These are phyloP conservation scores for Cutaneotrichosporon cavernicola DNA, from an alignment of 1,284 basidiomycete species.

Conservation along the genomic window DNA sequence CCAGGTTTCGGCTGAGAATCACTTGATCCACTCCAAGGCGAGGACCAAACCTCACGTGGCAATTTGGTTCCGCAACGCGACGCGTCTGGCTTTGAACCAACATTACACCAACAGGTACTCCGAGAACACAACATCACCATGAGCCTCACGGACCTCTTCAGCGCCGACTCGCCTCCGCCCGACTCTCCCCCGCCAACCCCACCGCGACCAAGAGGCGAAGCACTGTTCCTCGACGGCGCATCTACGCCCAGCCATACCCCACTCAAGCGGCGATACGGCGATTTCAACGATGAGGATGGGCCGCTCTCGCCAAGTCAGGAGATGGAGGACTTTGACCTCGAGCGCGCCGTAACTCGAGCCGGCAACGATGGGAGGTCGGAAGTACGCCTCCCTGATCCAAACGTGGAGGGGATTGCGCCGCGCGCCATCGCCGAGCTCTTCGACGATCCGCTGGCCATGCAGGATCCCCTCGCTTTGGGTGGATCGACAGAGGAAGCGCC, in stretches of 20 bases:
- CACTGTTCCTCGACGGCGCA: slow-evolving; percentile 11
- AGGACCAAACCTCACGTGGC: not conserved
- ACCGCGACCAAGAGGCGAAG: not conserved
- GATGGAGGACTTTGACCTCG: not conserved
- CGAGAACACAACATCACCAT: slow-evolving; percentile 1
- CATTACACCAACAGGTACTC: slow-evolving; percentile 3
- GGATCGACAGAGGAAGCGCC: slow-evolving; percentile 38
- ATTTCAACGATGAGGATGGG: not conserved
- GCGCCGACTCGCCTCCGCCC: slow-evolving; percentile 31
- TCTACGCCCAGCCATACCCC: not conserved
- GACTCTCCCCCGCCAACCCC: not conserved
- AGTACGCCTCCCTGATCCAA: not conserved
- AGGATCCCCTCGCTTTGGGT: slow-evolving; percentile 16
- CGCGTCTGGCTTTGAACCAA: slow-evolving; percentile 7
- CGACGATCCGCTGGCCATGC: slow-evolving; percentile 17
- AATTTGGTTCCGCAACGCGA: slow-evolving; percentile 9
- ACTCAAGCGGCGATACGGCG: not conserved
- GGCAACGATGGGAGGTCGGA: not conserved
- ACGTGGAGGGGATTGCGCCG: slow-evolving; percentile 3
- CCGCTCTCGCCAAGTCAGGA: not conserved
- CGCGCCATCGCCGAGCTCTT: slow-evolving; percentile 9
- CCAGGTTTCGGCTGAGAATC: no score
- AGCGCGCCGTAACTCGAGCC: not conserved
- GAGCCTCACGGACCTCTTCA: slow-evolving; percentile 28
- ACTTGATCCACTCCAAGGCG: no score